phyloP scores from a whole-genome alignment of 257 asterid genomes.

The Buddleja alternifolia region DNA sequence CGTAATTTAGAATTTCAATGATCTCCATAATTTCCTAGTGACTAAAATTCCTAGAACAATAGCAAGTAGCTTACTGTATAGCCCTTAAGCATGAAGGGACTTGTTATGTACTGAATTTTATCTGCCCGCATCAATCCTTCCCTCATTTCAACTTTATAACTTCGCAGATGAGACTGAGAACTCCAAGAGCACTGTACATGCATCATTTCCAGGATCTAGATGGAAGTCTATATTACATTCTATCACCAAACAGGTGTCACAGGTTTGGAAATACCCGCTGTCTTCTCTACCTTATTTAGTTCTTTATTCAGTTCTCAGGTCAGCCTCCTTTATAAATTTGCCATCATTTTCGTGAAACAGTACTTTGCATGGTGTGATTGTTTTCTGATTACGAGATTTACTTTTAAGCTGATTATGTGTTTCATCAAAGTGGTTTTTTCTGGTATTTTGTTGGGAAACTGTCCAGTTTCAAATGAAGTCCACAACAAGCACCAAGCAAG shows the following conservation, averaged over 20 bases:
- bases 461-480: constrained; percentile 9
- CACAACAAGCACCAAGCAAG: not conserved
- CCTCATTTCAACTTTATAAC: constrained; percentile 22
- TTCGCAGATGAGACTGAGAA: constrained; percentile 60
- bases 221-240: constrained; percentile 84
- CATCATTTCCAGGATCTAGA: constrained; percentile 73
- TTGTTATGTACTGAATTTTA: not conserved
- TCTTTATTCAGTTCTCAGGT: constrained; percentile 18
- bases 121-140: constrained; percentile 23
- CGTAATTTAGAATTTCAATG: not conserved
- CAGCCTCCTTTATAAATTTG: constrained; percentile 19
- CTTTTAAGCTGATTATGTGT: not conserved
- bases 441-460: constrained; percentile 3
- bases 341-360: constrained; percentile 18
- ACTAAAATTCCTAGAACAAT: not conserved
- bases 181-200: constrained; percentile 41
- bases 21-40: not conserved
- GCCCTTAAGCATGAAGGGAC: not conserved
- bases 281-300: constrained; percentile 24
- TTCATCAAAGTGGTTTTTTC: not conserved
- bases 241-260: constrained; percentile 87
- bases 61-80: not conserved
- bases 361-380: constrained; percentile 2
- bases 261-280: constrained; percentile 60
- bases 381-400: constrained; percentile 18